Evolutionary conservation across 2,329 filamentous ascomycete species (phyloP).

Genomic region (Trichoderma endophyticum): DNA sequence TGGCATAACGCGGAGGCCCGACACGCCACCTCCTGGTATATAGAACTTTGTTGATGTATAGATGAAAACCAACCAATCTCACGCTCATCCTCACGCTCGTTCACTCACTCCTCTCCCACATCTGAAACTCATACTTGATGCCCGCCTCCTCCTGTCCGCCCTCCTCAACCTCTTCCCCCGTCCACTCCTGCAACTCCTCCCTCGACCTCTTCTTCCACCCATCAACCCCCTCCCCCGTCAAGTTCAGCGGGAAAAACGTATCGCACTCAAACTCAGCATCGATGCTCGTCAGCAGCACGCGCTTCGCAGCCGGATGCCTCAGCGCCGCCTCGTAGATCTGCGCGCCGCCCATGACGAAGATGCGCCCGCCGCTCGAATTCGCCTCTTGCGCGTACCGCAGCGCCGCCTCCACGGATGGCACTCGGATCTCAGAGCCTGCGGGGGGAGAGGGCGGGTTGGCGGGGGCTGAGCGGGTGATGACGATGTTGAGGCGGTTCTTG

Average conservation of each 20-base stretch:
- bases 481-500: constrained; percentile 74
- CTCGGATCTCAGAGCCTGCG: constrained; percentile 35
- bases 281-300: constrained; percentile 69
- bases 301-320: constrained; percentile 50
- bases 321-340: constrained; percentile 79
- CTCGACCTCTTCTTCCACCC: constrained; percentile 55
- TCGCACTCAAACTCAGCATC: constrained; percentile 71
- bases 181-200: constrained; percentile 58
- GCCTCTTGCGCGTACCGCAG: constrained; percentile 45
- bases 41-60: background rate
- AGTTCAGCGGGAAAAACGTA: constrained; percentile 64
- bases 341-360: constrained; percentile 88
- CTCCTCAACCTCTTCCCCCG: constrained; percentile 60
- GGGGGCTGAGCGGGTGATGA: constrained; percentile 61
- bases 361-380: constrained; percentile 44
- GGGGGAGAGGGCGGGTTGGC: constrained; percentile 11
- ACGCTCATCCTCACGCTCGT: background rate
- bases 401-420: constrained; percentile 57
- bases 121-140: constrained; percentile 66
- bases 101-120: constrained; percentile 60
- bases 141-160: constrained; percentile 61
- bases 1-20: background rate
- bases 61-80: background rate
- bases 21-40: constrained; percentile 9
- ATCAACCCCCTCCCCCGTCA: constrained; percentile 38